Conservation (phyloP, 805 yeast species). For the Diddensiella caesifluorescens region DNA sequence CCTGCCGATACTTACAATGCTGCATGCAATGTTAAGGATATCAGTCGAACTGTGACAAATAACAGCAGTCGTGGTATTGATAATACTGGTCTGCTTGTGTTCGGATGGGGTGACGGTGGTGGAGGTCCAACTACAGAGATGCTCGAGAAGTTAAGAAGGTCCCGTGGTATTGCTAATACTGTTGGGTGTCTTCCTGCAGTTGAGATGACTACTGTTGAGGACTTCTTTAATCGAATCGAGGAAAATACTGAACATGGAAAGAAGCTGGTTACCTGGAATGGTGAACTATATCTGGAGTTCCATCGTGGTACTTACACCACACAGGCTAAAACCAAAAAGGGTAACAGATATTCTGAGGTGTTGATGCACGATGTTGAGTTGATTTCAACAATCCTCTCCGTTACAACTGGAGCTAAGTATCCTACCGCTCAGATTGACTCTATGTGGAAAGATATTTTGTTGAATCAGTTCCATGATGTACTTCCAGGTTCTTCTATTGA, state of each 20-base stretch:
- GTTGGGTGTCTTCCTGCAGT: conserved; percentile 77
- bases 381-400: conserved; percentile 69
- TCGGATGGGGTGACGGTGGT: conserved; percentile 96
- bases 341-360: conserved; percentile 68
- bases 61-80: conserved; percentile 77
- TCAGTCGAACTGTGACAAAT: conserved; percentile 65
- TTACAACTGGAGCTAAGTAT: conserved; percentile 51
- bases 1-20: conserved; percentile 95
- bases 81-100: conserved; percentile 71
- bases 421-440: conserved; percentile 62
- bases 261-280: conserved; percentile 77
- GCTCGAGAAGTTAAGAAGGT: conserved; percentile 84
- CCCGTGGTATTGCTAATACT: conserved; percentile 77
- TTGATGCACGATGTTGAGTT: conserved; percentile 79
- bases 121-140: conserved; percentile 94
- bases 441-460: conserved; percentile 80
- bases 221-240: conserved; percentile 63
- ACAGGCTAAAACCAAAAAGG: conserved; percentile 75
- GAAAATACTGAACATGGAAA: conserved; percentile 57
- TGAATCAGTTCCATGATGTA: conserved; percentile 96
- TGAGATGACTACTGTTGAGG: conserved; percentile 74
- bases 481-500: conserved; percentile 95
- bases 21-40: conserved; percentile 85
- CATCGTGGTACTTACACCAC: conserved; percentile 96
- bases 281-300: conserved; percentile 87